phyloP scores from a whole-genome alignment of 176 grass and related monocot genomes.

The Phoenix dactylifera region DNA sequence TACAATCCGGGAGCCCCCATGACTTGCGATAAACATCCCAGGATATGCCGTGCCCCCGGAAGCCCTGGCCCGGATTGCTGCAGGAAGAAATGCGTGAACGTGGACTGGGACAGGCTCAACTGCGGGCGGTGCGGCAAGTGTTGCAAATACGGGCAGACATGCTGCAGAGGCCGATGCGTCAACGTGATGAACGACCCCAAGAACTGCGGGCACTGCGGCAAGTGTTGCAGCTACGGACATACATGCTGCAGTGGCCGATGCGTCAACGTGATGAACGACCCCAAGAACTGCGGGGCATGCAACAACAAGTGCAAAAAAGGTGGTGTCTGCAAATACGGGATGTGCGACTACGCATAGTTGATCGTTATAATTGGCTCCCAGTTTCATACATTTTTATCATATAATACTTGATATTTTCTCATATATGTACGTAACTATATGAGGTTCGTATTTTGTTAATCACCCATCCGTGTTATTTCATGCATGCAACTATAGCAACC shows the following conservation, averaged over 20 bases:
- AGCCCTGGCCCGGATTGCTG: slow-evolving; percentile 2
- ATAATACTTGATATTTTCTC: too few species aligned
- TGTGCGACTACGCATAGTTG: slow-evolving; percentile 21
- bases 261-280: too few species aligned
- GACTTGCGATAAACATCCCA: slow-evolving; percentile 15
- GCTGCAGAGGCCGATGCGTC: slow-evolving; percentile 21
- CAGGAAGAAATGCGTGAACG: slow-evolving; percentile 8
- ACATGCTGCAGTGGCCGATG: too few species aligned
- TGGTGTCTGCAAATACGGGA: slow-evolving; percentile 14
- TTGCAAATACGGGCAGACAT: slow-evolving; percentile 19
- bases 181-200: slow-evolving; percentile 4
- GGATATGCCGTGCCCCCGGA: slow-evolving; percentile 12
- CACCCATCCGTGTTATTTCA: too few species aligned
- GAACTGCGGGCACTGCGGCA: too few species aligned
- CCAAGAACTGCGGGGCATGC: slow-evolving; percentile 27
- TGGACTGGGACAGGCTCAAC: slow-evolving; percentile 9
- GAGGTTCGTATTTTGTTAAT: too few species aligned
- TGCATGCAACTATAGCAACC: too few species aligned
- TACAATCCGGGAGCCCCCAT: background rate
- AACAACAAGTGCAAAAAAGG: slow-evolving; percentile 19
- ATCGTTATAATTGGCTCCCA: too few species aligned
- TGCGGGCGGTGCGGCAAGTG: slow-evolving; percentile 24
- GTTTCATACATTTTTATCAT: too few species aligned
- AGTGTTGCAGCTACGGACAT: too few species aligned
- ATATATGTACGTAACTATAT: too few species aligned